Percentiles rank a stretch among this genome's conserved stretches.
Evolutionary conservation across 352 stramenopile genomes (phyloP).

Genomic region (Phytophthora constricta): DNA sequence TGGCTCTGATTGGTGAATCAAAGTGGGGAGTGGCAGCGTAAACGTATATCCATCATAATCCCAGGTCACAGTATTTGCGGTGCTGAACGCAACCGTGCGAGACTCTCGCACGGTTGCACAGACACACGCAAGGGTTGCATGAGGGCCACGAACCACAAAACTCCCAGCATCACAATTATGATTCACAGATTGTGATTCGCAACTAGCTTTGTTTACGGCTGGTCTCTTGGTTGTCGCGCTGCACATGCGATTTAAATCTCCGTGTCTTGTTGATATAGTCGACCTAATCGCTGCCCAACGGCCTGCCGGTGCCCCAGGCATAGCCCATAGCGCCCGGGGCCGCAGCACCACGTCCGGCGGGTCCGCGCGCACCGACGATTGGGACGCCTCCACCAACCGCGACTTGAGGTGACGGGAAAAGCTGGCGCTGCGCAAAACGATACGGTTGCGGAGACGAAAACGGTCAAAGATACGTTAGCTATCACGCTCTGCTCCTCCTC

Average conservation of each 20-base stretch:
- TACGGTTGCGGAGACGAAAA: too few species aligned
- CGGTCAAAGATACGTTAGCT: neutral
- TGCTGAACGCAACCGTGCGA: too few species aligned
- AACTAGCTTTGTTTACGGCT: too few species aligned
- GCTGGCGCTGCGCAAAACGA: slow-evolving; percentile 40
- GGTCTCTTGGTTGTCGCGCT: too few species aligned
- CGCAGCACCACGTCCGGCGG: slow-evolving; percentile 37
- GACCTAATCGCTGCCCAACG: slow-evolving; percentile 52
- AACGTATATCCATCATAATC: neutral
- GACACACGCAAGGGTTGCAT: too few species aligned
- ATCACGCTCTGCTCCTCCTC: neutral
- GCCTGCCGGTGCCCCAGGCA: slow-evolving; percentile 69
- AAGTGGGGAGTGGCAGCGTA: neutral
- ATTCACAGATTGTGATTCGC: too few species aligned
- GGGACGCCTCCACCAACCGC: slow-evolving; percentile 40
- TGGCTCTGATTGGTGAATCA: too few species aligned
- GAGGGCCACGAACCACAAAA: too few species aligned
- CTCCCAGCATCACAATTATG: too few species aligned
- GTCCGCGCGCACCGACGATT: slow-evolving; percentile 68
- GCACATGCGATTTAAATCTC: neutral
- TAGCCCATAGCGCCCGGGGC: slow-evolving; percentile 60
- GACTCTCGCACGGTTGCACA: too few species aligned
- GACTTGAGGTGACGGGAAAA: slow-evolving; percentile 73
- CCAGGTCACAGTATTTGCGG: too few species aligned
- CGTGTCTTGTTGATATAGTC: neutral